These are phyloP conservation scores for Asterochloris sp. DNA, from an alignment of 139 green algal genomes.

Conservation along the genomic window DNA sequence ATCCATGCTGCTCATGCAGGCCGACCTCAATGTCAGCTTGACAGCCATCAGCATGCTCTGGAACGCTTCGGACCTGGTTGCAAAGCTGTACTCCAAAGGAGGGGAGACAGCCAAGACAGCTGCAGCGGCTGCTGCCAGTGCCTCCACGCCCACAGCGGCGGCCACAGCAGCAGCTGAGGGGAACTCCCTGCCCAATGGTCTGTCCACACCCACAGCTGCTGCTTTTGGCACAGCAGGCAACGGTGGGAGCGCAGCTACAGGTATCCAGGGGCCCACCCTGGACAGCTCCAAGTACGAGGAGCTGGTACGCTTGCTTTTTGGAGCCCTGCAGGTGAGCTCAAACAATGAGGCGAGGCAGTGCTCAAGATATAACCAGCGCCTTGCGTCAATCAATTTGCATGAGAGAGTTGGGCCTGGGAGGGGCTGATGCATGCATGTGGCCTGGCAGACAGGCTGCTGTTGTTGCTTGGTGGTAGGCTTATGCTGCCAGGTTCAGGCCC, in stretches of 20 bases:
- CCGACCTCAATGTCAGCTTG: constrained; percentile 86
- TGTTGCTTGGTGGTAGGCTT: too few species aligned
- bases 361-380: too few species aligned
- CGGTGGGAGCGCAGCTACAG: background rate
- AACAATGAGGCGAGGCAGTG: too few species aligned
- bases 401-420: too few species aligned
- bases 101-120: too few species aligned
- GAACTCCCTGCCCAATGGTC: background rate
- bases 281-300: constrained; percentile 35
- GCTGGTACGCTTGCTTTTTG: constrained; percentile 45
- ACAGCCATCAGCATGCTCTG: constrained; percentile 87
- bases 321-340: constrained; percentile 32
- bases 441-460: too few species aligned
- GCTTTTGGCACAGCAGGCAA: too few species aligned
- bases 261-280: constrained; percentile 5
- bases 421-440: too few species aligned
- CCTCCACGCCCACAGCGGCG: background rate
- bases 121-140: background rate
- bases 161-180: background rate
- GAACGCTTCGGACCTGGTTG: constrained; percentile 80
- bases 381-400: too few species aligned
- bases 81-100: constrained; percentile 22
- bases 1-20: constrained; percentile 15
- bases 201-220: background rate
- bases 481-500: too few species aligned